Base-by-base conservation (phyloP, 1,284 basidiomycete species). In the Pseudozyma flocculosa region DNA sequence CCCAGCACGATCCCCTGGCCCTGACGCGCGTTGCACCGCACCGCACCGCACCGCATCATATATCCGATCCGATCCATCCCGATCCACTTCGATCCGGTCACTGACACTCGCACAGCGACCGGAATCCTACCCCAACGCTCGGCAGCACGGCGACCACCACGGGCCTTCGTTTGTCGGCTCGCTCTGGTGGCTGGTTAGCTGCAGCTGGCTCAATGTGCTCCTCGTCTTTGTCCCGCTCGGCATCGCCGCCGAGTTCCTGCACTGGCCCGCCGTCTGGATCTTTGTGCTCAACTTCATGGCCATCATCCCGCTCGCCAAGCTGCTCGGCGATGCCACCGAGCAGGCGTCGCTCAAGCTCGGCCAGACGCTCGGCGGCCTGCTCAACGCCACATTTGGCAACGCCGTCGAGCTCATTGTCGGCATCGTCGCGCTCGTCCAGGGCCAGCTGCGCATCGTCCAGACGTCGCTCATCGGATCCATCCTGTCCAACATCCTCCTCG, bases 381-480 rank as follows among this genome's bases (percentile, higher is more conserved):
- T 76, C 18, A 78, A 78, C 41, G 75, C 75, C 11, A 78, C 75
- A n/a, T 74, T 75, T 38, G 73, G 72, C 24, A 78, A 78, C 43
- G 75, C 75, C 7, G 75, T 78, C 50, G 75, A 78, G 50, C 62
- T 78, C 39, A 78, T 78, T 47, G 75, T 78, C 15, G 75, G 72
- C 21, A 82, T 95, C 59, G 88, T 88, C 40, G 92, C 92, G 7
- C 81, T 93, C 21, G 73, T 87, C 36, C 88, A 90, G 82, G 86
- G 88, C 19, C 72, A 76, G 55, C 55, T 76, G 37, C 55, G 75
- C 14, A 76, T 77, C 29, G 75, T 77, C 2, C 75, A 78, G 54
- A 75, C 70, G 19, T 69, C 64, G 43, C 43, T 78, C 22, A 72
- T 75, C 44, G 75, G 75, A 34, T 70, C 65, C 18, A 76, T 78